Conservation (phyloP, 2,329 filamentous ascomycete species). For the Scytalidium sp. region DNA sequence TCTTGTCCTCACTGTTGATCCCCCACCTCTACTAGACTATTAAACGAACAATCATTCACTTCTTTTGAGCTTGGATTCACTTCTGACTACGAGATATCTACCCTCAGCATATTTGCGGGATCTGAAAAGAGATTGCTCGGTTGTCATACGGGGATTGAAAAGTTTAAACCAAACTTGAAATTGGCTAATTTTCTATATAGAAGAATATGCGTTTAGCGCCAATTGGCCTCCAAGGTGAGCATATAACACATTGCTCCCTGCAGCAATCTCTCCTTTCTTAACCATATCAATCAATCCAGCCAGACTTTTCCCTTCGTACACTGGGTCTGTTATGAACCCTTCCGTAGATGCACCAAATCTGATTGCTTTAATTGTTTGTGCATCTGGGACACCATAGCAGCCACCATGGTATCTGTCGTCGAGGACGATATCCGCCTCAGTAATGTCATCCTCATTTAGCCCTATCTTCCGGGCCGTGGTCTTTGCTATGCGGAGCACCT, state of each 20-base stretch:
- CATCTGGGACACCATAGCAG: constrained; percentile 64
- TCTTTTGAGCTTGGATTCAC: too few species aligned
- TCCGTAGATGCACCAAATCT: constrained; percentile 65
- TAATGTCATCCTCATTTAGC: constrained; percentile 55
- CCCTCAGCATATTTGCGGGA: too few species aligned
- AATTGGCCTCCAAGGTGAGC: constrained; percentile 69
- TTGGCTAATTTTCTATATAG: constrained; percentile 27
- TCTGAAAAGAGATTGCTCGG: too few species aligned
- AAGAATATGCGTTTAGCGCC: constrained; percentile 65
- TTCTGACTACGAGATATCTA: too few species aligned
- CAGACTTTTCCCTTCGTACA: constrained; percentile 74
- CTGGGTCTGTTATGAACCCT: constrained; percentile 71
- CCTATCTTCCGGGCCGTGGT: constrained; percentile 63
- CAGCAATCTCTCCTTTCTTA: constrained; percentile 53
- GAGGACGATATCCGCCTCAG: constrained; percentile 58
- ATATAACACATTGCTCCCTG: constrained; percentile 64
- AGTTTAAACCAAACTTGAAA: too few species aligned
- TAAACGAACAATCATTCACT: too few species aligned
- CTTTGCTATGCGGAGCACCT: constrained; percentile 65
- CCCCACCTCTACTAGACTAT: too few species aligned
- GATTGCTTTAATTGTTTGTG: constrained; percentile 65
- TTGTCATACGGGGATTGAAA: too few species aligned
- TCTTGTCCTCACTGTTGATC: too few species aligned
- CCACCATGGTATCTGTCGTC: constrained; percentile 66
- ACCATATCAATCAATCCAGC: constrained; percentile 70